A percentile compares a stretch with the other conserved stretches of the same genome.
Conservation (phyloP, 805 yeast species). For the Hanseniaspora mollemarum region DNA sequence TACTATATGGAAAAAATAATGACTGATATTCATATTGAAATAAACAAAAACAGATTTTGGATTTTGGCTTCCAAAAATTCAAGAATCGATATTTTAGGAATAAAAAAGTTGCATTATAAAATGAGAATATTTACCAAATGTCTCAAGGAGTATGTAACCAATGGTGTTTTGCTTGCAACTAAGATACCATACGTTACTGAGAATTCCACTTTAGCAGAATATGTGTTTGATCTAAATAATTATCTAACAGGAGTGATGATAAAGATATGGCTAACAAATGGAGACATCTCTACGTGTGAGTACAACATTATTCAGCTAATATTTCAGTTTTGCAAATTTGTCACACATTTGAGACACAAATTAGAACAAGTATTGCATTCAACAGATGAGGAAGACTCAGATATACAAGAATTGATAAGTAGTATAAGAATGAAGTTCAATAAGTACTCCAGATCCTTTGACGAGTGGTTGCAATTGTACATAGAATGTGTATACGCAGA, state of each 20-base stretch:
- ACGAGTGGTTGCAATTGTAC: slow-evolving; percentile 40
- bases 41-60: slow-evolving; percentile 59
- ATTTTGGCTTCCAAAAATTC: slow-evolving; percentile 23
- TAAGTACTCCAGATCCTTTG: slow-evolving; percentile 32
- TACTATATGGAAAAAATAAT: slow-evolving; percentile 49
- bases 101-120: slow-evolving; percentile 43
- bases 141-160: slow-evolving; percentile 9
- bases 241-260: slow-evolving; percentile 26
- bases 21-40: slow-evolving; percentile 62
- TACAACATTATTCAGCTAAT: slow-evolving; percentile 26
- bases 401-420: not conserved
- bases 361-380: slow-evolving; percentile 34
- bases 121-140: slow-evolving; percentile 25
- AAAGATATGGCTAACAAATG: slow-evolving; percentile 22
- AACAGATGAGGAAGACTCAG: not conserved
- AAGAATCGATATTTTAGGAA: slow-evolving; percentile 35
- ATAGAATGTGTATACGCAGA: slow-evolving; percentile 52
- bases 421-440: slow-evolving; percentile 19
- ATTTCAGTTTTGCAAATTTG: slow-evolving; percentile 27
- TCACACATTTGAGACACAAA: slow-evolving; percentile 31
- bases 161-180: not conserved
- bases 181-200: slow-evolving; percentile 6
- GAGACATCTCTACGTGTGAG: slow-evolving; percentile 24
- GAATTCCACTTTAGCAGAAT: slow-evolving; percentile 19
- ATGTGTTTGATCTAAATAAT: slow-evolving; percentile 18